Conservation (phyloP, 768 basidiomycete species). For the Crassisporium funariophilum region DNA sequence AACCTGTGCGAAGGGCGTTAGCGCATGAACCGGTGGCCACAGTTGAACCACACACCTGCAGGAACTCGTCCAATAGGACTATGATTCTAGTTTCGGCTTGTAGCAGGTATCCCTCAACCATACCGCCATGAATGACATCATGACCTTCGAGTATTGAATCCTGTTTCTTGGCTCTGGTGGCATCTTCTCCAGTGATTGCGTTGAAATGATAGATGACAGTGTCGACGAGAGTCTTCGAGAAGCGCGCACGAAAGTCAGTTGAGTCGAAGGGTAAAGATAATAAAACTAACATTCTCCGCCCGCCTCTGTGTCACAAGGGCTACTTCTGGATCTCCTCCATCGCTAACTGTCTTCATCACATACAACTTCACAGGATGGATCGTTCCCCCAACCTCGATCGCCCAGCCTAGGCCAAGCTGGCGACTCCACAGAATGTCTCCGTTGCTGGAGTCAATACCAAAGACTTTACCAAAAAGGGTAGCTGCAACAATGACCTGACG, state of each 20-base stretch:
- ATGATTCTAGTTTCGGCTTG: conserved; percentile 50
- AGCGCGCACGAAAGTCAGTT: not conserved
- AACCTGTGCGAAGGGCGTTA: conserved; percentile 38
- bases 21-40: not conserved
- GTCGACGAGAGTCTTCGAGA: conserved; percentile 56
- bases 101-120: conserved; percentile 61
- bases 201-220: conserved; percentile 79
- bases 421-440: conserved; percentile 82
- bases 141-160: conserved; percentile 54
- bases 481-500: conserved; percentile 78
- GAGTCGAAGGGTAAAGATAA: conserved; percentile 1
- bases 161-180: conserved; percentile 29
- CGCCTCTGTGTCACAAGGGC: conserved; percentile 63
- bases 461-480: conserved; percentile 73
- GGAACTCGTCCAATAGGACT: conserved; percentile 72
- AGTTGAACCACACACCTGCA: conserved; percentile 56
- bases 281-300: conserved; percentile 58
- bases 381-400: conserved; percentile 52
- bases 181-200: conserved; percentile 76
- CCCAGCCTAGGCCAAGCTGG: conserved; percentile 74
- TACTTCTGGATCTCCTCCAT: conserved; percentile 56
- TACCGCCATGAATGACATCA: conserved; percentile 60
- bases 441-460: conserved; percentile 78
- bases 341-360: conserved; percentile 48
- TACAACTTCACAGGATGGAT: conserved; percentile 66